Percentiles rank a stretch among this genome's conserved stretches.
These are phyloP conservation scores for Leccinum subspadiceum DNA, from an alignment of 1,284 basidiomycete species.

Conservation along the genomic window DNA sequence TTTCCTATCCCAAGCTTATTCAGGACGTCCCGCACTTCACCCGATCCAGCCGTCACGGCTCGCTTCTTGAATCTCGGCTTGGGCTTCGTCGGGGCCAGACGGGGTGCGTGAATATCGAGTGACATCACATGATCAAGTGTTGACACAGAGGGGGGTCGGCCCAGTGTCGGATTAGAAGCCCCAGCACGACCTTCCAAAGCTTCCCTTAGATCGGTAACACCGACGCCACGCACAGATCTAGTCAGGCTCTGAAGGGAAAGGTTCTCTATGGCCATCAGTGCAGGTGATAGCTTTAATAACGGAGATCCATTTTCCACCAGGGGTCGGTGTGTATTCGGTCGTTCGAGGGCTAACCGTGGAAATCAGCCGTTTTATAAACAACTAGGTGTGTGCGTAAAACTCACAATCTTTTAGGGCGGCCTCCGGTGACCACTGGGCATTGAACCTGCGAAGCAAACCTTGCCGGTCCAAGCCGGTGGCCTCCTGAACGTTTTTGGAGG, in stretches of 20 bases:
- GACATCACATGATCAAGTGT: constrained; percentile 68
- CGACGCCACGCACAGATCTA: constrained; percentile 72
- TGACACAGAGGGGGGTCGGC: constrained; percentile 64
- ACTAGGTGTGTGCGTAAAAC: constrained; percentile 28
- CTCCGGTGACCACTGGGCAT: constrained; percentile 69
- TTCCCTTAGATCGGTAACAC: constrained; percentile 82
- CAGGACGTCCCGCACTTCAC: constrained; percentile 76
- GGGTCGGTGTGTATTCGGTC: constrained; percentile 54
- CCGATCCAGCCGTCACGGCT: constrained; percentile 48
- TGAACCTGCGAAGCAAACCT: constrained; percentile 52
- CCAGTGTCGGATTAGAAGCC: constrained; percentile 72
- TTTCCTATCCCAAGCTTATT: constrained; percentile 76
- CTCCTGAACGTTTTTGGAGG: constrained; percentile 53
- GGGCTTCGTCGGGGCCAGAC: constrained; percentile 49
- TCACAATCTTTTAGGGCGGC: constrained; percentile 75
- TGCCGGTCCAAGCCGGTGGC: constrained; percentile 63
- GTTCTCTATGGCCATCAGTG: constrained; percentile 87
- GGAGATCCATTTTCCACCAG: constrained; percentile 67
- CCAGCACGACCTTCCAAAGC: constrained; percentile 80
- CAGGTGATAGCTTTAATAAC: constrained; percentile 75
- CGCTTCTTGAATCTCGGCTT: constrained; percentile 55
- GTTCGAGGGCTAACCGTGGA: constrained; percentile 52
- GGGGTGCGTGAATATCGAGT: constrained; percentile 38
- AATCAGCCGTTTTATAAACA: constrained; percentile 3
- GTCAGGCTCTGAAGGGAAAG: constrained; percentile 78